Percentiles rank a stretch among this genome's conserved stretches.
Evolutionary conservation across 345 rosid genomes (phyloP).

Genomic region (Salix exigua): DNA sequence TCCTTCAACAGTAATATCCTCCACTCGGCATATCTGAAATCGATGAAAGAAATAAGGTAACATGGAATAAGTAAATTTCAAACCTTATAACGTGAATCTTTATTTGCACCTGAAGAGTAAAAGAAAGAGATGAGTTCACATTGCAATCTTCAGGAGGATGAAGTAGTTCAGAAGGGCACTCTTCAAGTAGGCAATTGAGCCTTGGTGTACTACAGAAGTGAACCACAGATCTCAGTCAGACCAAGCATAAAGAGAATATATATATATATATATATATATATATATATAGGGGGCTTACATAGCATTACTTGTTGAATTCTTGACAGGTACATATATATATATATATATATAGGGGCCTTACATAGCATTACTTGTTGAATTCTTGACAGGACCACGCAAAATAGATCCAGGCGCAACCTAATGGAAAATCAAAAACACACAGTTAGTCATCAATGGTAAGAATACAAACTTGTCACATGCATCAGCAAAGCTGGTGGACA

Average conservation of each 20-base stretch:
- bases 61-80: constrained; percentile 13
- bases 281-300: constrained; percentile 45
- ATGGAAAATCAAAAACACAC: constrained; percentile 20
- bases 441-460: constrained; percentile 3
- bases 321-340: constrained; percentile 47
- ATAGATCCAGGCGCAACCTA: constrained; percentile 92
- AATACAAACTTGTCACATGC: background rate
- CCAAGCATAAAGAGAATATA: background rate
- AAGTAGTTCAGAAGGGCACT: constrained; percentile 83
- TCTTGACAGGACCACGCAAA: constrained; percentile 83
- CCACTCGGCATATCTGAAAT: constrained; percentile 90
- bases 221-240: constrained; percentile 12
- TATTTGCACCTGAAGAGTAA: constrained; percentile 84
- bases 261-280: no score
- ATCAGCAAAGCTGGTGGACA: background rate
- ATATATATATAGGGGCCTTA: constrained; percentile 38
- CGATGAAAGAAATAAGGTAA: constrained; percentile 26
- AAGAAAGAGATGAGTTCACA: constrained; percentile 89
- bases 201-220: constrained; percentile 62
- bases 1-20: constrained; percentile 85
- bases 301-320: constrained; percentile 72
- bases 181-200: constrained; percentile 73
- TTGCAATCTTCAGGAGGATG: constrained; percentile 99
- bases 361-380: constrained; percentile 79
- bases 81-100: constrained; percentile 11